Percentiles rank a stretch among this genome's conserved stretches.
Evolutionary conservation across 345 rosid species (phyloP).

Genomic region (Arabidopsis suecica): DNA sequence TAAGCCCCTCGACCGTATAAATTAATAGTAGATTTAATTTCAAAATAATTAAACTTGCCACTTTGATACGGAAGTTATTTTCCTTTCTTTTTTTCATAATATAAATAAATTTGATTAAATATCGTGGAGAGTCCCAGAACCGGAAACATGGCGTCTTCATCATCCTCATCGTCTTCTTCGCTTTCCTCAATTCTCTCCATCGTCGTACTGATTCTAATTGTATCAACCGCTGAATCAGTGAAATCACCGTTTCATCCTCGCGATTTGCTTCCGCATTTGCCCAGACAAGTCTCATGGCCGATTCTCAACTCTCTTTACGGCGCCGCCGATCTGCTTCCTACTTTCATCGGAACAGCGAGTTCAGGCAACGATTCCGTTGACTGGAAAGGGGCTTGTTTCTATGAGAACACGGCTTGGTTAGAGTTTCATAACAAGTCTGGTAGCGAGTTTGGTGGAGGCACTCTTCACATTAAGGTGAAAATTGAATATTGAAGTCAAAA

Average conservation of each 20-base stretch:
- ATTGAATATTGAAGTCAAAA: background rate
- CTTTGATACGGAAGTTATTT: background rate
- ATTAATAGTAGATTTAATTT: background rate
- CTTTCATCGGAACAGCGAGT: slow-evolving; percentile 78
- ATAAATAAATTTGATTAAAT: slow-evolving; percentile 1
- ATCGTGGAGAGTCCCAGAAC: too few species aligned
- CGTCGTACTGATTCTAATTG: slow-evolving; percentile 22
- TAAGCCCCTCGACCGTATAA: too few species aligned
- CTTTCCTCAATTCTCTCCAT: slow-evolving; percentile 30
- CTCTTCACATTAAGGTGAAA: slow-evolving; percentile 64
- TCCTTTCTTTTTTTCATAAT: background rate
- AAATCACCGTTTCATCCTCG: slow-evolving; percentile 66
- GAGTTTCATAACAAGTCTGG: slow-evolving; percentile 91
- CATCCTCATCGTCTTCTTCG: slow-evolving; percentile 32
- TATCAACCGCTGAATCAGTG: slow-evolving; percentile 36
- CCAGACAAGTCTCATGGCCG: slow-evolving; percentile 83
- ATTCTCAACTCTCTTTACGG: slow-evolving; percentile 67
- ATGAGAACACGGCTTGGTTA: slow-evolving; percentile 70
- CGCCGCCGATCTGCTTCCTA: slow-evolving; percentile 78
- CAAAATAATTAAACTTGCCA: background rate
- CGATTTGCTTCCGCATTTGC: slow-evolving; percentile 78
- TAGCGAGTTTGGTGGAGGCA: slow-evolving; percentile 87
- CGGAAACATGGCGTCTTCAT: slow-evolving; percentile 37
- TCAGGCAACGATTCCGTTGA: slow-evolving; percentile 45
- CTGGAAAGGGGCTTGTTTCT: slow-evolving; percentile 99